These are phyloP conservation scores for Cunninghamia lanceolata DNA, from an alignment of 75 land plant species.

Conservation along the genomic window DNA sequence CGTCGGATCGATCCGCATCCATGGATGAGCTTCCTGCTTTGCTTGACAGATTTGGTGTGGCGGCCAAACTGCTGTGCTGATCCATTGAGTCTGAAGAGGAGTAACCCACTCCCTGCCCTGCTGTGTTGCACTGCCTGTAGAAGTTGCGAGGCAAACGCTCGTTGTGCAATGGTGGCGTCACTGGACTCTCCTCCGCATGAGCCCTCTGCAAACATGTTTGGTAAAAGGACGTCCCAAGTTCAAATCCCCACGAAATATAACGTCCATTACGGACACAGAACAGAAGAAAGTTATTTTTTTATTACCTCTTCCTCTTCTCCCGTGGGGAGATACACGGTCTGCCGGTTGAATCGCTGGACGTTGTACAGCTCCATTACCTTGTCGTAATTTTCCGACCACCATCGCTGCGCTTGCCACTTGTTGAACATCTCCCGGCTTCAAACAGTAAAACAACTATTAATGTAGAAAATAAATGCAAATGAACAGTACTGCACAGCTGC, in stretches of 20 bases:
- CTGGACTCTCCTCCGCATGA: constrained; percentile 48
- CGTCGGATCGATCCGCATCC: constrained; percentile 54
- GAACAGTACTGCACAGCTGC: not conserved
- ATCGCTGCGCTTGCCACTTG: constrained; percentile 93
- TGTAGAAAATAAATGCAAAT: not conserved
- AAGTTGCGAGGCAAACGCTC: constrained; percentile 49
- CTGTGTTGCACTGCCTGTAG: constrained; percentile 17
- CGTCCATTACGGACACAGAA: not conserved
- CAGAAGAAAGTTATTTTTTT: not conserved
- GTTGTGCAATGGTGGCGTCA: constrained; percentile 61
- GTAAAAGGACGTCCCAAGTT: not conserved
- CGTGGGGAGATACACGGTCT: constrained; percentile 50
- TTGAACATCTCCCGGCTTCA: constrained; percentile 89
- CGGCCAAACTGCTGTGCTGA: constrained; percentile 33
- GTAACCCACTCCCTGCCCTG: constrained; percentile 28
- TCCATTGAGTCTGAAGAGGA: constrained; percentile 67
- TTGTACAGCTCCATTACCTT: constrained; percentile 93
- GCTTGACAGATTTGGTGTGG: constrained; percentile 65
- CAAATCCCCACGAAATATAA: not conserved
- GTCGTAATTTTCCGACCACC: constrained; percentile 99
- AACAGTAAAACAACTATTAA: not conserved
- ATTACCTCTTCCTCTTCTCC: constrained; percentile 66
- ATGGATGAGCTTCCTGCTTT: constrained; percentile 51
- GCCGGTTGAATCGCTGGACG: constrained; percentile 56
- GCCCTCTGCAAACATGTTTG: constrained; percentile 24